A percentile compares a stretch with the other conserved stretches of the same genome.
Evolutionary conservation across 495 filamentous ascomycete genomes (phyloP).

Genomic region (Tetracladium marchalianum): DNA sequence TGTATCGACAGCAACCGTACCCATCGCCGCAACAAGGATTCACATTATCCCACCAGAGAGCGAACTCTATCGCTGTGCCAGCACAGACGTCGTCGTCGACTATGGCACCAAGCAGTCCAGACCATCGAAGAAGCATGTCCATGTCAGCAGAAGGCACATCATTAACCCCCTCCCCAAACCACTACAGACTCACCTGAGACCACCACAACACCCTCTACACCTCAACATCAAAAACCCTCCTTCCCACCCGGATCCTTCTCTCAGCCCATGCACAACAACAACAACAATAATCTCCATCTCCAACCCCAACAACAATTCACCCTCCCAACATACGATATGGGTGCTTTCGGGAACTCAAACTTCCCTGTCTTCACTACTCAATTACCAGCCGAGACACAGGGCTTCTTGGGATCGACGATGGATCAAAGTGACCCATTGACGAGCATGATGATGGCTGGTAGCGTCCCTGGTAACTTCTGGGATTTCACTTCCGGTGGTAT

Average conservation of each 20-base stretch:
- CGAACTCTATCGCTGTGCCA: conserved; percentile 18
- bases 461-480: conserved; percentile 11
- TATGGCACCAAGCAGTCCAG: conserved; percentile 4
- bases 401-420: conserved; percentile 32
- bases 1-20: conserved; percentile 26
- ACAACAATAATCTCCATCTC: conserved; percentile 8
- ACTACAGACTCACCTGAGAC: conserved; percentile 11
- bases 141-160: conserved; percentile 7
- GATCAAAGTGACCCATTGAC: conserved; percentile 32
- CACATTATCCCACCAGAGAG: background rate
- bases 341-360: background rate
- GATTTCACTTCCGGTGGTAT: conserved; percentile 3
- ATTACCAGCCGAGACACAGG: conserved; percentile 39
- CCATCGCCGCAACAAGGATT: conserved; percentile 9
- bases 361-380: conserved; percentile 26
- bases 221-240: conserved; percentile 17
- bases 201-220: conserved; percentile 11
- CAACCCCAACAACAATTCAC: conserved; percentile 18
- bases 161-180: conserved; percentile 1
- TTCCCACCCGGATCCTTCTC: conserved; percentile 18
- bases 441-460: conserved; percentile 33
- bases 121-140: background rate
- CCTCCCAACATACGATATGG: conserved; percentile 14
- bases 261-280: conserved; percentile 19
- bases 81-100: conserved; percentile 22